phyloP scores from a whole-genome alignment of 2,329 filamentous ascomycete species.

The Epichloe amarillans region DNA sequence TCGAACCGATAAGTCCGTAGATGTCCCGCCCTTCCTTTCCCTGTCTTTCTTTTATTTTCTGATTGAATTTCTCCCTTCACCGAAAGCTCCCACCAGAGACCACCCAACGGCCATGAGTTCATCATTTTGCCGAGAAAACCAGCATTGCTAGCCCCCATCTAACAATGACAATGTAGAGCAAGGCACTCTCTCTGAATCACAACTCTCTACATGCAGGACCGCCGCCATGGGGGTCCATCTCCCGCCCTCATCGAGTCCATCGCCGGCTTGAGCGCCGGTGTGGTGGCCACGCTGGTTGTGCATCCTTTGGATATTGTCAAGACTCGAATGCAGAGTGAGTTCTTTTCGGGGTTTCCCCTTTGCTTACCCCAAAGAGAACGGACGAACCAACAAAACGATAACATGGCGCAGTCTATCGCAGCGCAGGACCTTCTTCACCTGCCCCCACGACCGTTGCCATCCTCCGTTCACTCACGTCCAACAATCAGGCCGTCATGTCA shows the following conservation, averaged over 20 bases:
- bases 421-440: slow-evolving; percentile 19
- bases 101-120: background rate
- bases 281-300: slow-evolving; percentile 71
- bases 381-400: background rate
- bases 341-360: background rate
- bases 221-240: slow-evolving; percentile 47
- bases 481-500: slow-evolving; percentile 39
- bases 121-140: background rate
- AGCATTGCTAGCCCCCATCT: background rate
- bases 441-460: slow-evolving; percentile 38
- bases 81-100: background rate
- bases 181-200: slow-evolving; percentile 1
- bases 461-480: slow-evolving; percentile 33
- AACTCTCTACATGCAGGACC: slow-evolving; percentile 30
- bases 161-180: slow-evolving; percentile 16
- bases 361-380: background rate
- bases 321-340: slow-evolving; percentile 78
- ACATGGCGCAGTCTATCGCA: slow-evolving; percentile 34
- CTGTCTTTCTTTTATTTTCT: too few species aligned
- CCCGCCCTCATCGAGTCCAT: slow-evolving; percentile 74
- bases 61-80: background rate
- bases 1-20: too few species aligned
- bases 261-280: slow-evolving; percentile 80
- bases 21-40: too few species aligned
- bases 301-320: slow-evolving; percentile 95